These are phyloP conservation scores for Coffea canephora DNA, from an alignment of 257 asterid genomes.

Conservation along the genomic window DNA sequence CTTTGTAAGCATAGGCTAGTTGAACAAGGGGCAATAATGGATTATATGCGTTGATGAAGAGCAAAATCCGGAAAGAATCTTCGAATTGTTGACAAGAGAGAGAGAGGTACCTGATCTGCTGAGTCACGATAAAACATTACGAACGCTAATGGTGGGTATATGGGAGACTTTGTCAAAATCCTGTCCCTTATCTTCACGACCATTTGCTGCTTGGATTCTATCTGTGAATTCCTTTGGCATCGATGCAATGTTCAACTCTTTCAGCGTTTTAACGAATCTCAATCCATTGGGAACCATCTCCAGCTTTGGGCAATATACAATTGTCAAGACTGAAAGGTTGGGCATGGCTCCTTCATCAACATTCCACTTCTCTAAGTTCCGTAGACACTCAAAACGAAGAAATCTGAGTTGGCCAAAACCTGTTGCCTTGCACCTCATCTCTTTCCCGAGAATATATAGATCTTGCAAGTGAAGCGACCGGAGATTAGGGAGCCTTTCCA, in stretches of 20 bases:
- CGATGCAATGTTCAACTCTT: not conserved
- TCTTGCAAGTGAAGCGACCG: not conserved
- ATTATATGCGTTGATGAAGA: too few species aligned
- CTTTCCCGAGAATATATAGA: not conserved
- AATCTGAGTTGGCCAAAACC: too few species aligned
- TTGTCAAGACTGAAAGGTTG: not conserved
- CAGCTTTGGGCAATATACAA: not conserved
- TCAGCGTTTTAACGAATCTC: not conserved
- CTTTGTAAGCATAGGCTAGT: too few species aligned
- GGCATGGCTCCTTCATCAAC: too few species aligned
- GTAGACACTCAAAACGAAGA: too few species aligned
- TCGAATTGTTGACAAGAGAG: too few species aligned
- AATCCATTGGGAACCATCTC: conserved; percentile 16
- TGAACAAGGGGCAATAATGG: too few species aligned
- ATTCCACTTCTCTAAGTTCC: too few species aligned
- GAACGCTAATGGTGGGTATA: not conserved
- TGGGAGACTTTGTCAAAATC: conserved; percentile 5
- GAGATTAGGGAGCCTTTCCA: conserved; percentile 19
- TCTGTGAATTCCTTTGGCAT: not conserved
- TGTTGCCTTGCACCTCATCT: conserved; percentile 7
- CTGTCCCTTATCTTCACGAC: not conserved
- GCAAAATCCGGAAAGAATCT: too few species aligned
- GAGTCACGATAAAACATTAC: too few species aligned
- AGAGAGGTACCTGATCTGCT: too few species aligned
- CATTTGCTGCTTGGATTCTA: not conserved